These are phyloP conservation scores for Glycine soja DNA, from an alignment of 306 rosid genomes.

Conservation along the genomic window DNA sequence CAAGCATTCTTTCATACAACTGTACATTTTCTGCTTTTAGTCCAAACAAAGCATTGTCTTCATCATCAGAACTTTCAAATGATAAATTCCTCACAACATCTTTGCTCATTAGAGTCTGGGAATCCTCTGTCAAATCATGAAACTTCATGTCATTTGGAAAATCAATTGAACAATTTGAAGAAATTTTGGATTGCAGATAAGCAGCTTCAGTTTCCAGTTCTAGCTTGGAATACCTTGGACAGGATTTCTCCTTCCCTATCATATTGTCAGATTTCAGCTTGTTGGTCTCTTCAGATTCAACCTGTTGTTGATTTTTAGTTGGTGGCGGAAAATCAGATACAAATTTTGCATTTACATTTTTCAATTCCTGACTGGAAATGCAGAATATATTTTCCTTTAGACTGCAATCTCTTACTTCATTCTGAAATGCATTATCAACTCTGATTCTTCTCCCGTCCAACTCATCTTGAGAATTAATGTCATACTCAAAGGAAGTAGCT, in stretches of 20 bases:
- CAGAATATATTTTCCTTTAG: slow-evolving; percentile 21
- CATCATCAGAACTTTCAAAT: slow-evolving; percentile 40
- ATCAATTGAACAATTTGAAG: slow-evolving; percentile 8
- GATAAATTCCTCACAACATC: background rate
- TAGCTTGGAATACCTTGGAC: slow-evolving; percentile 1
- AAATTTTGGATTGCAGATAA: background rate
- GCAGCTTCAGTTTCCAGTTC: slow-evolving; percentile 18
- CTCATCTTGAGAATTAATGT: slow-evolving; percentile 32
- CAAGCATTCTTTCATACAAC: slow-evolving; percentile 53
- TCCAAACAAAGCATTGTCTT: slow-evolving; percentile 48
- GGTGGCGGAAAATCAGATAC: background rate
- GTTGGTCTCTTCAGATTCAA: slow-evolving; percentile 22
- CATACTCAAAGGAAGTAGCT: slow-evolving; percentile 22
- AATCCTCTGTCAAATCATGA: slow-evolving; percentile 6
- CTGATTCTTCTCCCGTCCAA: slow-evolving; percentile 7
- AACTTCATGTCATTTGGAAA: background rate
- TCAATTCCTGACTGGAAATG: slow-evolving; percentile 37
- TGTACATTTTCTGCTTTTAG: slow-evolving; percentile 53
- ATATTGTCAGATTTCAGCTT: background rate
- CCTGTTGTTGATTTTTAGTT: background rate
- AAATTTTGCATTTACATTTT: background rate
- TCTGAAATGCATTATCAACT: background rate
- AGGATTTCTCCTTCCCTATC: slow-evolving; percentile 7
- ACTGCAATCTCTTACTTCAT: slow-evolving; percentile 18
- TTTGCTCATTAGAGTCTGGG: background rate